Conservation (phyloP, 2,329 filamentous ascomycete species). For the Aspergillus amoenus region DNA sequence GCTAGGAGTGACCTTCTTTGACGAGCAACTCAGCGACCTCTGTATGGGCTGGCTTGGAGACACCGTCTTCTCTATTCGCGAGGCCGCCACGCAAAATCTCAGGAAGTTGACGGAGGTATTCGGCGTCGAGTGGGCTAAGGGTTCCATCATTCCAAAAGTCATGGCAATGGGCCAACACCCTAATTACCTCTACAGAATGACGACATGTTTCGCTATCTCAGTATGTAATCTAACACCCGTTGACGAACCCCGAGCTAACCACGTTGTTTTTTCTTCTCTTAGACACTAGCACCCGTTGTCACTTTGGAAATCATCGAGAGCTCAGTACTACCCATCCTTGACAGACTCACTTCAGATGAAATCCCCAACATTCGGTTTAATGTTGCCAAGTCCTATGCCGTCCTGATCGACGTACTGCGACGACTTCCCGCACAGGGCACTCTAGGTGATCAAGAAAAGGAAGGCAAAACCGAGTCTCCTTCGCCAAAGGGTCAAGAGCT, state of each 20-base stretch:
- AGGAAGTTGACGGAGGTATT: slow-evolving; percentile 99
- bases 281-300: slow-evolving; percentile 93
- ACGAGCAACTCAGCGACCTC: slow-evolving; percentile 90
- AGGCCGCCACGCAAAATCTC: slow-evolving; percentile 94
- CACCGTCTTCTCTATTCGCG: slow-evolving; percentile 96
- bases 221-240: slow-evolving; percentile 58
- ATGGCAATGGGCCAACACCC: slow-evolving; percentile 98
- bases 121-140: slow-evolving; percentile 94
- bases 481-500: slow-evolving; percentile 74
- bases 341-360: slow-evolving; percentile 88
- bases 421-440: slow-evolving; percentile 87
- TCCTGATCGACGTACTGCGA: slow-evolving; percentile 87
- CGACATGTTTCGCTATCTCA: slow-evolving; percentile 98
- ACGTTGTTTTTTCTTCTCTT: slow-evolving; percentile 34
- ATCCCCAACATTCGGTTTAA: slow-evolving; percentile 99
- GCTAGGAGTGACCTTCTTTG: slow-evolving; percentile 95
- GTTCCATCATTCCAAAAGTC: slow-evolving; percentile 97
- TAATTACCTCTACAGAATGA: slow-evolving; percentile 99
- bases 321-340: slow-evolving; percentile 92
- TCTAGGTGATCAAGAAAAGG: slow-evolving; percentile 79
- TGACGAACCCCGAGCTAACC: slow-evolving; percentile 11
- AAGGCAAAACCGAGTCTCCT: slow-evolving; percentile 55
- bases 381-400: slow-evolving; percentile 93
- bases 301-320: slow-evolving; percentile 89
- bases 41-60: slow-evolving; percentile 99